Base-by-base conservation (phyloP, 441 rosid genomes). In the Erodium texanum region DNA sequence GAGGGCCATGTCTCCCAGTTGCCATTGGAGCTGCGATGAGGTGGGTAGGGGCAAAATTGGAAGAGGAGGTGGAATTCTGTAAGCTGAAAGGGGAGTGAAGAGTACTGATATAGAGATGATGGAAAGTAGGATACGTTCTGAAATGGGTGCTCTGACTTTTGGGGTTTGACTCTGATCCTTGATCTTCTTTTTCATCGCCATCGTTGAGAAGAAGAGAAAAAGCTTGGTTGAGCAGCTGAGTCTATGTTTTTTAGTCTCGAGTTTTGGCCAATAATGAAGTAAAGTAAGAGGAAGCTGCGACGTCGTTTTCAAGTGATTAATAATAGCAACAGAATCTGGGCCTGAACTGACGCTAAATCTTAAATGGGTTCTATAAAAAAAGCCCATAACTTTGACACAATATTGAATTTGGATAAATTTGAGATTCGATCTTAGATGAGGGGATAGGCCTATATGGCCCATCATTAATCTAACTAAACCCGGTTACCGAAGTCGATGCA, bases 11-110 rank as follows among this genome's bases (percentile, higher is more conserved):
- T 88, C 73, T 70, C 80, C 67, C 70, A 84, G 81, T 75, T 90
- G 97, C 97, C 96, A 90, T 81, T 81, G 84, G 73, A 93, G 90
- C 83, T 93, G 98, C 58, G 77, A 34, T 1, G 89, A 79, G 4
- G 93, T 75, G n/a, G 96, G 96, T 54, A 92, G 62, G 67, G 96
- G 96, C 18, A 88, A 65, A 66, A 92, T 76, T 18, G 98, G 98
- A 71, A 88, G 88, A 63, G 96, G 98, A 3, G 92, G 78, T 38
- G 96, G 87, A 71, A 61, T 82, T 16, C 27, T 34, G 34, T 69
- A 74, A 1, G 82, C 70, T 7, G 79, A 77, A 5, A 5, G 65
- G 70, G 83, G 82, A 72, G 66, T 27, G 68, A 71, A 58, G 24
- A 67, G 6, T 22, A 24, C n/a, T 29, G 65, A 71, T n/a, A 71